Evolutionary conservation across 2,329 filamentous ascomycete species (phyloP).

Genomic region (Tolypocladium endophyticum): DNA sequence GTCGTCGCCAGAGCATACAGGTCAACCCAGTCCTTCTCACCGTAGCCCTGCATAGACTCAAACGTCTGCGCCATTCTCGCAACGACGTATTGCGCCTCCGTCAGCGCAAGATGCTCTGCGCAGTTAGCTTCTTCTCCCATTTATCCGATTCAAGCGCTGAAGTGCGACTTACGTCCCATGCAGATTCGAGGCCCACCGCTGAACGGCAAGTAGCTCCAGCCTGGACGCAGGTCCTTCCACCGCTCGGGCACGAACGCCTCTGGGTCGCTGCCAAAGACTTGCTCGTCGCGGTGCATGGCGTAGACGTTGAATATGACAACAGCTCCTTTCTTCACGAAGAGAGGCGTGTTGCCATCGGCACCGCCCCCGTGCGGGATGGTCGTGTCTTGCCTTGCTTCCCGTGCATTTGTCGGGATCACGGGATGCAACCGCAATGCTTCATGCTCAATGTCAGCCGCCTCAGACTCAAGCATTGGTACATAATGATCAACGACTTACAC

Average conservation of each 20-base stretch:
- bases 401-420: constrained; percentile 37
- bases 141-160: rapidly evolving
- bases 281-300: constrained; percentile 24
- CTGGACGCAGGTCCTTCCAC: constrained; percentile 26
- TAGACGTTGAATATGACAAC: constrained; percentile 33
- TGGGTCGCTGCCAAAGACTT: constrained; percentile 25
- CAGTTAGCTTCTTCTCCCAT: constrained; percentile 3
- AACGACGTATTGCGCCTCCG: constrained; percentile 22
- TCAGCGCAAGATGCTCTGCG: constrained; percentile 23
- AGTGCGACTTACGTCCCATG: constrained; percentile 26
- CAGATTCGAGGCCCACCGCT: constrained; percentile 35
- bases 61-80: constrained; percentile 23
- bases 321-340: constrained; percentile 38
- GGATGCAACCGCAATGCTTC: constrained; percentile 39
- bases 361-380: constrained; percentile 42
- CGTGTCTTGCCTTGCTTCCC: constrained; percentile 27
- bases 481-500: constrained; percentile 26
- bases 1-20: constrained; percentile 22
- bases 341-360: constrained; percentile 30
- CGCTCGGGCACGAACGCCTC: constrained; percentile 29
- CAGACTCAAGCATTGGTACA: too few species aligned
- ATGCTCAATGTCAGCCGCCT: not conserved
- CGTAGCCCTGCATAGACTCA: constrained; percentile 13
- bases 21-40: constrained; percentile 20
- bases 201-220: constrained; percentile 34